Evolutionary conservation across 1,284 basidiomycete genomes (phyloP), one percentile per base, ranked within the genome.

Genomic region (Leccinum pallidistipes): DNA sequence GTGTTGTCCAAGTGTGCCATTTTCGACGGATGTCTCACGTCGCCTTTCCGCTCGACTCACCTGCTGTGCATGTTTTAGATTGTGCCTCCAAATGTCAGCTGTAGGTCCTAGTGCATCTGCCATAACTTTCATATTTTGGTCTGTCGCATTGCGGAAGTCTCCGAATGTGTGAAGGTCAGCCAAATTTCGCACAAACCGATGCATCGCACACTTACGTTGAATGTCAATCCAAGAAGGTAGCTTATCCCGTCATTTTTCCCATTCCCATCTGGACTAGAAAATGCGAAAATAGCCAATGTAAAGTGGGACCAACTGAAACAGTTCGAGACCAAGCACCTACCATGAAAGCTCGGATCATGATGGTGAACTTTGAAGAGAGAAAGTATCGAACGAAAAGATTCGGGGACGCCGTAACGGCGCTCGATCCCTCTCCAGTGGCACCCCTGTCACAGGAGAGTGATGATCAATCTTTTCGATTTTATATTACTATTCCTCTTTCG

Each of bases 281-380:
- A 11, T 43, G n/a, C 16, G 40, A 18, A 21, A 11, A 45, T 21
- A 21, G 18, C 1, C 18, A 45, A 18, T 18, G 43, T 18, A 45
- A 45, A 45, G 10, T 24, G 38, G n/a, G 43, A 45, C 3, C 18
- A 21, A 47, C 14, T 38, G 57, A 82, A 87, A 55, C 92, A 95
- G 59, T 79, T 92, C 43, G 97, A 97, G 77, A 91, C 91, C 58
- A 97, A 97, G 78, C 90, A 47, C 45, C 7, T 21, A 87, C 53
- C 86, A 86, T 50, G 88, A 92, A 99, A 98, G 95, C 92, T 0
- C 96, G 97, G 97, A 99, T 29, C 7, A 8, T 71, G 97, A 99
- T 69, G 95, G 97, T 3, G 96, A 98, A 8, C 70, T 95, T 97
- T 66, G 78, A 79, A 14, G 83, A 85, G 31, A 88, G 90, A 38